Conservation (phyloP, 805 yeast genomes). For the Wickerhamiella cacticola region DNA sequence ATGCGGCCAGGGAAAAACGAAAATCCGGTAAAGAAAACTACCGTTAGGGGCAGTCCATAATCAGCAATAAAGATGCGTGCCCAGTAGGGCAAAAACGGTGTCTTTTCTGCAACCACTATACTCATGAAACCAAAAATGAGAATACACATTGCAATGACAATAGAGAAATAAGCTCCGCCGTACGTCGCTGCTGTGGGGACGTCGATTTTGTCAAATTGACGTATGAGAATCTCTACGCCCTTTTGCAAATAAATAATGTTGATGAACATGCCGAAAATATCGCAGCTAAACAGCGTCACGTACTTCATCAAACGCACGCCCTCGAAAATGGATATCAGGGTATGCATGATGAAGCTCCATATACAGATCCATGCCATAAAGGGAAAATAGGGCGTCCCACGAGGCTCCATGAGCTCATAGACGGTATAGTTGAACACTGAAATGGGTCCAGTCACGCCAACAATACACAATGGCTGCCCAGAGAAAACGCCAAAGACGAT, state of each 20-base stretch:
- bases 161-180: conserved; percentile 54
- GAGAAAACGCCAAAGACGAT: conserved; percentile 71
- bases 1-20: conserved; percentile 81
- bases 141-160: conserved; percentile 65
- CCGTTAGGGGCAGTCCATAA: conserved; percentile 72
- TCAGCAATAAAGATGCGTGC: conserved; percentile 66
- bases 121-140: conserved; percentile 60
- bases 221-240: conserved; percentile 67
- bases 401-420: conserved; percentile 50
- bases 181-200: conserved; percentile 22
- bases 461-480: conserved; percentile 90
- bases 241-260: conserved; percentile 80
- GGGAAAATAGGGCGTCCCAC: conserved; percentile 50
- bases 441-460: conserved; percentile 96
- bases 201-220: conserved; percentile 46
- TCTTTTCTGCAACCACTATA: conserved; percentile 44
- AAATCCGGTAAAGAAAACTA: conserved; percentile 85
- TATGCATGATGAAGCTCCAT: conserved; percentile 80
- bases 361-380: conserved; percentile 94
- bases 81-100: conserved; percentile 48
- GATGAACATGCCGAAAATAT: conserved; percentile 85
- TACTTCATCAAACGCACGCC: conserved; percentile 52
- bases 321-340: conserved; percentile 57
- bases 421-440: conserved; percentile 87
- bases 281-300: conserved; percentile 76